Evolutionary conservation across 768 basidiomycete species (phyloP).

Genomic region (Russula ochroleuca): DNA sequence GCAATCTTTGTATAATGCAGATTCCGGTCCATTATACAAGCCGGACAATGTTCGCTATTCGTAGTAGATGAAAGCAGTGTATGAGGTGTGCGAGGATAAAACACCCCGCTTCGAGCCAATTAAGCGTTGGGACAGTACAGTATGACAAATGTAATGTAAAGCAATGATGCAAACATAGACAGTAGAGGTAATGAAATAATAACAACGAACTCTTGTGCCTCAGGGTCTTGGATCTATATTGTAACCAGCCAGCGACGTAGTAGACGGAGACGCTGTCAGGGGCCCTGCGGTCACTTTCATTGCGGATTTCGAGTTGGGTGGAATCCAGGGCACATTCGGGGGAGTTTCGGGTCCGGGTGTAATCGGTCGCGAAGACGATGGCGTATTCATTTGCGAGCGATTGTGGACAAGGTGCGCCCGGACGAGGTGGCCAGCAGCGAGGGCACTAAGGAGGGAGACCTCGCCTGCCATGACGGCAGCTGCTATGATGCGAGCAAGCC

Average conservation of each 20-base stretch:
- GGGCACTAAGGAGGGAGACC: constrained; percentile 82
- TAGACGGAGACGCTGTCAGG: constrained; percentile 22
- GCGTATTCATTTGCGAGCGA: constrained; percentile 77
- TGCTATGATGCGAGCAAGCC: constrained; percentile 84
- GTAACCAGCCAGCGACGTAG: constrained; percentile 26
- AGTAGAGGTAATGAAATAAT: background rate
- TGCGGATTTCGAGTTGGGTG: constrained; percentile 17
- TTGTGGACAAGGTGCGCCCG: constrained; percentile 92
- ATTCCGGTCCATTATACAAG: background rate
- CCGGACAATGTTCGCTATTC: constrained; percentile 9
- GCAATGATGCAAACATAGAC: background rate
- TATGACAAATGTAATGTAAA: constrained; percentile 20
- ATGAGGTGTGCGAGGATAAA: constrained; percentile 6
- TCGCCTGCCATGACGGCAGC: constrained; percentile 98
- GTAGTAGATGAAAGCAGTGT: constrained; percentile 15
- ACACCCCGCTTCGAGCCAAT: constrained; percentile 5
- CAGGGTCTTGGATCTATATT: constrained; percentile 25
- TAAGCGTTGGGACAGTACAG: constrained; percentile 12
- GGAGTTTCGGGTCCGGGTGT: constrained; percentile 47
- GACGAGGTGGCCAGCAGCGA: constrained; percentile 93
- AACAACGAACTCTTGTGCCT: background rate
- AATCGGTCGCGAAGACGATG: constrained; percentile 52
- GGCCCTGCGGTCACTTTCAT: constrained; percentile 22
- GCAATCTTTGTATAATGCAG: background rate
- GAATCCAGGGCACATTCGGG: constrained; percentile 26